Evolutionary conservation across 805 yeast genomes (phyloP).

Genomic region (Komagataella pastoris): DNA sequence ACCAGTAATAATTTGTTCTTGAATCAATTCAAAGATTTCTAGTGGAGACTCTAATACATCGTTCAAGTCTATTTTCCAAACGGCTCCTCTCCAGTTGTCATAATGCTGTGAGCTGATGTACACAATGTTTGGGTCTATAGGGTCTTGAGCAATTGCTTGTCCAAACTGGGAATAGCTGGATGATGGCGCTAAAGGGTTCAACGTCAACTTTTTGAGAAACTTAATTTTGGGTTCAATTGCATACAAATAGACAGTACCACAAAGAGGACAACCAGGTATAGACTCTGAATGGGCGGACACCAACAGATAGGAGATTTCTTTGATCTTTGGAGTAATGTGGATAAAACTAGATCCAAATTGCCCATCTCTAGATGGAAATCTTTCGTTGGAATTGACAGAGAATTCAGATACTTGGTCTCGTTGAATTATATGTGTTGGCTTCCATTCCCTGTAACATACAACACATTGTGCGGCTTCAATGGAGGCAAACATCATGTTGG

Average conservation of each 20-base stretch:
- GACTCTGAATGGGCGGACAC: constrained; percentile 17
- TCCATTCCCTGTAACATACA: constrained; percentile 15
- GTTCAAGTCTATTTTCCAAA: constrained; percentile 22
- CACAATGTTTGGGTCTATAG: constrained; percentile 9
- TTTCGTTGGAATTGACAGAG: neutral
- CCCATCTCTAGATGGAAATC: constrained; percentile 10
- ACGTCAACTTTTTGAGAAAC: neutral
- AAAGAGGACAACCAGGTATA: constrained; percentile 13
- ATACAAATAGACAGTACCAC: constrained; percentile 27
- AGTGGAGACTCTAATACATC: neutral
- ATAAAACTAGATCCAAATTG: constrained; percentile 16
- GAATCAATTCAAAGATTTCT: neutral
- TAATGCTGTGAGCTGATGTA: constrained; percentile 29
- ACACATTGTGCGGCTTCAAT: constrained; percentile 23
- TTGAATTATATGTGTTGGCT: neutral
- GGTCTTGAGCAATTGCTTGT: constrained; percentile 3
- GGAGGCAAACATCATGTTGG: constrained; percentile 17
- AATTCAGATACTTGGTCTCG: neutral
- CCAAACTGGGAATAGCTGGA: constrained; percentile 12
- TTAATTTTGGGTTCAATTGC: neutral
- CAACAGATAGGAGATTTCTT: constrained; percentile 13
- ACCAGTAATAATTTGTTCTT: neutral
- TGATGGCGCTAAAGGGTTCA: constrained; percentile 6
- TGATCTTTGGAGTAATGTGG: constrained; percentile 8
- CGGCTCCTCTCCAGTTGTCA: constrained; percentile 26